Percentiles rank a stretch among this genome's conserved stretches.
Conservation (phyloP, 164 flowering plant genomes). For the Magnolia sinica region DNA sequence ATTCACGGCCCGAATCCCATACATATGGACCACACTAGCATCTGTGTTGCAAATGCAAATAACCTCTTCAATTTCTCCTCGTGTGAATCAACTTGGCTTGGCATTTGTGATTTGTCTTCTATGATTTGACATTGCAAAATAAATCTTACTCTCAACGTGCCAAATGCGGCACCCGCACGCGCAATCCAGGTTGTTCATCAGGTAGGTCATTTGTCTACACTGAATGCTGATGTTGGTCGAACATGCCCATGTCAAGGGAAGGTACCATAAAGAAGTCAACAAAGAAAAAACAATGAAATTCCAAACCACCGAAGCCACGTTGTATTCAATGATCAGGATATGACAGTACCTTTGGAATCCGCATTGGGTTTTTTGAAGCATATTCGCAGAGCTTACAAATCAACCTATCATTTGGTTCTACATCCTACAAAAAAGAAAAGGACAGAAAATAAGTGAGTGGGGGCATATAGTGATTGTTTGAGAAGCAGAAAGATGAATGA, state of each 20-base stretch:
- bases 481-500: neutral
- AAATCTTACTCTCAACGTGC: neutral
- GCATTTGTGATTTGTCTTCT: neutral
- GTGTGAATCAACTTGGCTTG: neutral
- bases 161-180: neutral
- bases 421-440: slow-evolving; percentile 44
- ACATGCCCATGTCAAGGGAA: neutral
- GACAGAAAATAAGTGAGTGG: neutral
- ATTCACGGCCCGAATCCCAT: neutral
- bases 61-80: neutral
- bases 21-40: neutral
- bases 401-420: slow-evolving; percentile 73
- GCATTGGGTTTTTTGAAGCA: slow-evolving; percentile 72
- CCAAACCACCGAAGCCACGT: neutral
- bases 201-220: neutral
- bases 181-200: neutral
- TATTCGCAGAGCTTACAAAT: slow-evolving; percentile 83
- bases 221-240: neutral
- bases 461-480: neutral
- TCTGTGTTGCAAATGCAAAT: too few relatives aligned
- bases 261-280: neutral
- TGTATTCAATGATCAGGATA: neutral
- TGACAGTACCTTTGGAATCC: slow-evolving; percentile 64
- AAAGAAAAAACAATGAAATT: neutral
- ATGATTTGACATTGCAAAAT: neutral